A percentile compares a stretch with the other conserved stretches of the same genome.
Conservation (phyloP, 208 protist species). For the Acanthamoeba royreba region DNA sequence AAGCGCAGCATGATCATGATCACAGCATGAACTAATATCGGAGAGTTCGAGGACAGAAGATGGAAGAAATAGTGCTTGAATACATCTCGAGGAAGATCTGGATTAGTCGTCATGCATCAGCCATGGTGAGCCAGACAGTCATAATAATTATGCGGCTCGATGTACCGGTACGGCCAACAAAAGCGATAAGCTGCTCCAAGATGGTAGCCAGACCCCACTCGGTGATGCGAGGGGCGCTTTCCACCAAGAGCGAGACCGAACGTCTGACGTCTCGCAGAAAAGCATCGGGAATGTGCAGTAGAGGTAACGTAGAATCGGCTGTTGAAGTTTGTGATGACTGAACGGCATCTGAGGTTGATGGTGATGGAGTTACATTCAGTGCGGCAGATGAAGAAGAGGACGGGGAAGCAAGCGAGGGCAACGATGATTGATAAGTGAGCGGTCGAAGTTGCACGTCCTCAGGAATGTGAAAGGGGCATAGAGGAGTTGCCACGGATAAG, state of each 20-base stretch:
- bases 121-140: background rate
- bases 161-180: background rate
- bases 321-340: no score
- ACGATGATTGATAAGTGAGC: background rate
- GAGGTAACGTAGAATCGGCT: background rate
- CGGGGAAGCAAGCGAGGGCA: background rate
- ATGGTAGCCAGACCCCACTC: slow-evolving; percentile 7
- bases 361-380: background rate
- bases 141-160: background rate
- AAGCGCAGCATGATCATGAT: background rate
- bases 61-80: slow-evolving; percentile 46
- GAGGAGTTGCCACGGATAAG: background rate
- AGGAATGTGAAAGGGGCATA: background rate
- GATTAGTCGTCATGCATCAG: background rate
- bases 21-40: background rate
- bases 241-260: background rate
- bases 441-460: background rate
- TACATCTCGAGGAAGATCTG: background rate
- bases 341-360: background rate
- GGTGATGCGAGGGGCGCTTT: background rate
- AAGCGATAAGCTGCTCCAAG: slow-evolving; percentile 3
- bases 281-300: background rate
- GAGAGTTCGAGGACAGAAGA: background rate
- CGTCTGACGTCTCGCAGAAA: background rate
- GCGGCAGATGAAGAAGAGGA: background rate